Conservation (phyloP, 495 filamentous ascomycete species). For the Glarea lozoyensis region DNA sequence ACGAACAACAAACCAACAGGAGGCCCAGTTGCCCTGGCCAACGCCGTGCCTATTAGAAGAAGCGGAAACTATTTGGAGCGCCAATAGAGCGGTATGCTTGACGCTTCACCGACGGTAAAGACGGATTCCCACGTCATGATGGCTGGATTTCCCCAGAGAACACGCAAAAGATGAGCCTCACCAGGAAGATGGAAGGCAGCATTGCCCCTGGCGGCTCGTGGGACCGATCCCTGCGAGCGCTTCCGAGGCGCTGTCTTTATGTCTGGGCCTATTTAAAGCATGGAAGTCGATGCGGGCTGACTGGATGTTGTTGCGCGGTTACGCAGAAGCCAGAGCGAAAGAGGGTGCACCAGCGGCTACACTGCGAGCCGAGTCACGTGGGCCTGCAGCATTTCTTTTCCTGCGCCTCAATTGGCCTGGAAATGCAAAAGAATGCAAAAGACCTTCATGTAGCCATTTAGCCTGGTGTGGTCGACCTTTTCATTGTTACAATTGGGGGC, state of each 20-base stretch:
- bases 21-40: neutral
- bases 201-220: too few relatives aligned
- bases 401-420: too few relatives aligned
- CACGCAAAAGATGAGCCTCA: too few relatives aligned
- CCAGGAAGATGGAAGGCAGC: too few relatives aligned
- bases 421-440: neutral
- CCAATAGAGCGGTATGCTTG: slow-evolving; percentile 13
- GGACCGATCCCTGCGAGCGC: too few relatives aligned
- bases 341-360: neutral
- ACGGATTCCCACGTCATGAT: slow-evolving; percentile 4
- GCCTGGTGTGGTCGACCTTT: too few relatives aligned
- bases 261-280: slow-evolving; percentile 3
- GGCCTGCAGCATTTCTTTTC: neutral
- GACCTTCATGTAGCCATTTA: too few relatives aligned
- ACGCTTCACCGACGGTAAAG: neutral
- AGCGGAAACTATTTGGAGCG: slow-evolving; percentile 9
- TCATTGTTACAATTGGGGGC: too few relatives aligned
- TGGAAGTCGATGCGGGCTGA: neutral
- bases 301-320: slow-evolving; percentile 3
- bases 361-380: neutral
- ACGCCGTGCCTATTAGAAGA: neutral
- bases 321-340: neutral
- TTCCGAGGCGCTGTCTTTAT: neutral
- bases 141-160: slow-evolving; percentile 1
- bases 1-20: neutral